Evolutionary conservation across 176 grass and related monocot genomes (phyloP).

Genomic region (Musa itinerans): DNA sequence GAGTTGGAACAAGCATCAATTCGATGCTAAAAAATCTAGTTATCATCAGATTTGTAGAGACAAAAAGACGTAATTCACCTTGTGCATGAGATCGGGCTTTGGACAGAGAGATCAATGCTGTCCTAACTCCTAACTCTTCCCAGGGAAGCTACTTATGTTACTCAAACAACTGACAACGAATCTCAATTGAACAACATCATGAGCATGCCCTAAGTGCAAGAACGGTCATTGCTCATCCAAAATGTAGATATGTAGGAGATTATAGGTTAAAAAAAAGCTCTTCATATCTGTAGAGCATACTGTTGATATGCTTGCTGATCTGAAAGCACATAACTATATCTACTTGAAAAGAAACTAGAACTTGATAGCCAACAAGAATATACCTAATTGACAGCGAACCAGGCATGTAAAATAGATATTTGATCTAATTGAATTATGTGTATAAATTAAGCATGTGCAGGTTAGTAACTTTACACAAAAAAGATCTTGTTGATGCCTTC

Average conservation of each 20-base stretch:
- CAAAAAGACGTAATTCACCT: no score
- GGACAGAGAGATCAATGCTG: no score
- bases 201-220: neutral
- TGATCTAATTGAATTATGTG: neutral
- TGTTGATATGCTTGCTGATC: neutral
- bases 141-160: neutral
- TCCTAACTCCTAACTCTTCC: no score
- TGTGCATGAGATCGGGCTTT: no score
- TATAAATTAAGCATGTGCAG: neutral
- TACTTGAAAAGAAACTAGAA: neutral
- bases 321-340: neutral
- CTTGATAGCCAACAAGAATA: neutral
- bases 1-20: neutral
- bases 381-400: neutral
- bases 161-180: neutral
- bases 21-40: neutral
- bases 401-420: neutral
- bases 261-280: neutral
- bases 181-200: neutral
- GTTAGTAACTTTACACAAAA: neutral
- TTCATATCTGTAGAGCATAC: neutral
- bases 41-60: no score
- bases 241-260: neutral
- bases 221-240: neutral
- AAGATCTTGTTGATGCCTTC: neutral